phyloP scores from a whole-genome alignment of 108 stramenopile species.

The Skeletonema potamos region DNA sequence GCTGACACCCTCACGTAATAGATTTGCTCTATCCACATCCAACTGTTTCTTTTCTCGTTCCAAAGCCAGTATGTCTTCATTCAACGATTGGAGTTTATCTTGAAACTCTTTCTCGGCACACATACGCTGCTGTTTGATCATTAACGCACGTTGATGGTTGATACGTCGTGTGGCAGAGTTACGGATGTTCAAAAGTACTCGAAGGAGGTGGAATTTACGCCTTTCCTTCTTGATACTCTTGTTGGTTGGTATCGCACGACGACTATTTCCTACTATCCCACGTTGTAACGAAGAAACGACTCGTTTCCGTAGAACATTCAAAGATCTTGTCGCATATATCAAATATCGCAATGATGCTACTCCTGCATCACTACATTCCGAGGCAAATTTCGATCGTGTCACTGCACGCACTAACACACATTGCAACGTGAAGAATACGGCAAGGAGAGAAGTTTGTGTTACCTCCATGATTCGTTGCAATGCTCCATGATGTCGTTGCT shows the following conservation, averaged over 20 bases:
- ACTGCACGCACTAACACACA: constrained; percentile 23
- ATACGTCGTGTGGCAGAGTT: not conserved
- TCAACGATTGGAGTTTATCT: constrained; percentile 31
- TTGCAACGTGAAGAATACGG: constrained; percentile 11
- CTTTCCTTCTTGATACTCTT: not conserved
- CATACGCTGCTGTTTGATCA: constrained; percentile 18
- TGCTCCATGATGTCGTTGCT: not conserved
- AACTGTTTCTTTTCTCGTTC: constrained; percentile 20
- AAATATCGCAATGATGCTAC: constrained; percentile 31
- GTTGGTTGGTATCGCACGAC: not conserved
- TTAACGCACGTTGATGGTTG: constrained; percentile 1
- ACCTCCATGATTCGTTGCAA: constrained; percentile 15
- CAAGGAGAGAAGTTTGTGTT: constrained; percentile 6
- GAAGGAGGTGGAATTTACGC: not conserved
- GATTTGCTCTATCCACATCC: constrained; percentile 24
- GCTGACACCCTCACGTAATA: constrained; percentile 30
- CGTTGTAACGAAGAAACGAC: not conserved
- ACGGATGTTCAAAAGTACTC: constrained; percentile 13
- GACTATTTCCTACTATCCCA: not conserved
- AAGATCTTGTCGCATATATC: constrained; percentile 26
- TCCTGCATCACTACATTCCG: constrained; percentile 27
- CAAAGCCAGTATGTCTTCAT: constrained; percentile 24
- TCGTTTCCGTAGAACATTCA: constrained; percentile 23
- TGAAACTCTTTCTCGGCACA: constrained; percentile 17
- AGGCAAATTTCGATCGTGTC: constrained; percentile 21